phyloP scores from a whole-genome alignment of 495 filamentous ascomycete genomes.

The Annulohypoxylon stygium region DNA sequence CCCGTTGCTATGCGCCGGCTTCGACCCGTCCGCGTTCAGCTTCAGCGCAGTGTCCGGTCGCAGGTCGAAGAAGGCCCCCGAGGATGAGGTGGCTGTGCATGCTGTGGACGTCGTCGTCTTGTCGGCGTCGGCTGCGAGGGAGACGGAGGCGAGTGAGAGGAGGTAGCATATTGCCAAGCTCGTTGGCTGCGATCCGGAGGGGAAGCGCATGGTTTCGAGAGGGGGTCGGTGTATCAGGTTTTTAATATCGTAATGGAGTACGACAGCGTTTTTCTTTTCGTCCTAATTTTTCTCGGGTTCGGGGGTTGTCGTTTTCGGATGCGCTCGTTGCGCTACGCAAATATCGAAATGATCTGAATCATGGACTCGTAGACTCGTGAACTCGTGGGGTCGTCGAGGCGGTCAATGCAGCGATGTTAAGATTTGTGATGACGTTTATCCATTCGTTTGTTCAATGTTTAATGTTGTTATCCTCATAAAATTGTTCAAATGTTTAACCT shows the following conservation, averaged over 20 bases:
- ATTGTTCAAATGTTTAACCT: conserved; percentile 24
- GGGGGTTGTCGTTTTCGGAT: conserved; percentile 5
- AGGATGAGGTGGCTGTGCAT: conserved; percentile 85
- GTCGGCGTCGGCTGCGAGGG: conserved; percentile 46
- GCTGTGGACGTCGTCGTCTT: conserved; percentile 63
- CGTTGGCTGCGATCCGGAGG: conserved; percentile 23
- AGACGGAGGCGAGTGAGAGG: conserved; percentile 40
- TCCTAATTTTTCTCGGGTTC: background rate
- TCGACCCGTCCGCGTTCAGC: conserved; percentile 60
- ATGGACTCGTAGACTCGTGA: conserved; percentile 11
- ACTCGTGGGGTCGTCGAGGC: conserved; percentile 3
- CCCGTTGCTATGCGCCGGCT: conserved; percentile 61
- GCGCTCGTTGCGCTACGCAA: conserved; percentile 38
- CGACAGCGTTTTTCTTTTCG: background rate
- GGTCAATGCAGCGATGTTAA: background rate
- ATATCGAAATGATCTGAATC: conserved; percentile 11
- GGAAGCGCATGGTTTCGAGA: conserved; percentile 44
- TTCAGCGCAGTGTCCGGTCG: conserved; percentile 77
- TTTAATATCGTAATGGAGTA: conserved; percentile 17
- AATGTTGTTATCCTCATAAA: conserved; percentile 3
- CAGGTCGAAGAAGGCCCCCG: conserved; percentile 90
- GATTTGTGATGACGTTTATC: conserved; percentile 4
- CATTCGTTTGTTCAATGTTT: background rate
- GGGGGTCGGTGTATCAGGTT: conserved; percentile 6
- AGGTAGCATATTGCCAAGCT: conserved; percentile 39